These are phyloP conservation scores for Lentinus tigrinus DNA, from an alignment of 768 basidiomycete genomes.

Conservation along the genomic window DNA sequence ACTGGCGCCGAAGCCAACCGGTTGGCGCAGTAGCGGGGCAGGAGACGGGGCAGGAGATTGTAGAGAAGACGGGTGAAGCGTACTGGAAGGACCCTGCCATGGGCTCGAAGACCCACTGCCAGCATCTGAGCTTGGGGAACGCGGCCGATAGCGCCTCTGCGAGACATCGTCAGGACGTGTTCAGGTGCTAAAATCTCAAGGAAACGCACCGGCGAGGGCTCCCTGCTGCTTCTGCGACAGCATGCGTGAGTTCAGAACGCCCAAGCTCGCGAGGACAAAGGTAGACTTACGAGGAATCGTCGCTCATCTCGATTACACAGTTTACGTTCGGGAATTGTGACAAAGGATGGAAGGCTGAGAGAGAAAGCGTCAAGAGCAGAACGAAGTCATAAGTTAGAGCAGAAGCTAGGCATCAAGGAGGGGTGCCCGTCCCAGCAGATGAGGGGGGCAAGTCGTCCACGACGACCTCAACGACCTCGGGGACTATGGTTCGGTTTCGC, in stretches of 20 bases:
- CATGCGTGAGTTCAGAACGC: neutral
- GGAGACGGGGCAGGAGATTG: neutral
- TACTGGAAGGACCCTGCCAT: neutral
- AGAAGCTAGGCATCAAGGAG: neutral
- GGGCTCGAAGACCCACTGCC: neutral
- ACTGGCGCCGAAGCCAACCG: slow-evolving; percentile 16
- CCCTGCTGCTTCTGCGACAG: slow-evolving; percentile 6
- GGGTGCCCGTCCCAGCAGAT: neutral
- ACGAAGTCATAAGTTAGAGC: slow-evolving; percentile 8
- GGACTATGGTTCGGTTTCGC: slow-evolving; percentile 5
- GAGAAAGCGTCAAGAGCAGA: neutral
- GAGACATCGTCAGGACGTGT: neutral
- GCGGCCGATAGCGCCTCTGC: slow-evolving; percentile 4
- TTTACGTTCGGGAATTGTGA: neutral
- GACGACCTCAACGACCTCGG: neutral
- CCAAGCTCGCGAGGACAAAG: neutral
- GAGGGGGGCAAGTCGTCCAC: neutral
- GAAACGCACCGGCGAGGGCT: slow-evolving; percentile 5
- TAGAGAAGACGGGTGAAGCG: slow-evolving; percentile 6
- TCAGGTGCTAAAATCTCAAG: neutral
- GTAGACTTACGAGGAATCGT: slow-evolving; percentile 15
- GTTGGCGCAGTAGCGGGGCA: slow-evolving; percentile 16
- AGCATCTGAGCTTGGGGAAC: slow-evolving; percentile 13
- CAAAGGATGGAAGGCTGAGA: neutral
- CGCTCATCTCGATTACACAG: slow-evolving; percentile 8